These are phyloP conservation scores for Deakozyma indianensis DNA, from an alignment of 805 yeast genomes.

Conservation along the genomic window DNA sequence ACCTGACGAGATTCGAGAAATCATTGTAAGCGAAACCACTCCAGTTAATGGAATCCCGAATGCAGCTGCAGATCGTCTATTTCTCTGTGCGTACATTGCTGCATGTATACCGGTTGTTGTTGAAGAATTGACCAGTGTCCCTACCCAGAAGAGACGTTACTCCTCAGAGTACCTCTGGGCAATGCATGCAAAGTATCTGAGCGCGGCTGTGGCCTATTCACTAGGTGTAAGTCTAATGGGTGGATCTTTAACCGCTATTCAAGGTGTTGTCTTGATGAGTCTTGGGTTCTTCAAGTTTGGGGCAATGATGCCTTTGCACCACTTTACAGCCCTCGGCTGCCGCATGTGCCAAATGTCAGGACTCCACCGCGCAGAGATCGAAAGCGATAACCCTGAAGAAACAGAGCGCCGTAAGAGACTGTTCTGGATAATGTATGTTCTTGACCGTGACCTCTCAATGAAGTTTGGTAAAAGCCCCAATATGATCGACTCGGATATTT, in stretches of 20 bases:
- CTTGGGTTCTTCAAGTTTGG: conserved; percentile 16
- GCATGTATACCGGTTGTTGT: not conserved
- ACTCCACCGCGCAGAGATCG: conserved; percentile 35
- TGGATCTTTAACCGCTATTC: conserved; percentile 38
- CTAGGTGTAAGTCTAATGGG: conserved; percentile 34
- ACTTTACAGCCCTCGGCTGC: conserved; percentile 31
- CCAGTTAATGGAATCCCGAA: not conserved
- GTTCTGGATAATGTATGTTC: conserved; percentile 36
- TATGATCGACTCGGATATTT: conserved; percentile 15
- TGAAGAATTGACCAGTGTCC: not conserved
- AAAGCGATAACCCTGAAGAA: conserved; percentile 26
- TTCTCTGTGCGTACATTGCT: not conserved
- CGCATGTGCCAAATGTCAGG: conserved; percentile 46
- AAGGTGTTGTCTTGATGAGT: conserved; percentile 34
- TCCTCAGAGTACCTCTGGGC: not conserved
- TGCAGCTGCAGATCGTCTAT: not conserved
- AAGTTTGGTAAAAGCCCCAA: conserved; percentile 37
- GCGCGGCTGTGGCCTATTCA: conserved; percentile 36
- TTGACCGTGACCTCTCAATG: conserved; percentile 32
- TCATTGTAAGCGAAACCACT: not conserved
- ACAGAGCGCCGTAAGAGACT: conserved; percentile 24
- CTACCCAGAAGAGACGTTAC: not conserved
- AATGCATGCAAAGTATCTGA: conserved; percentile 12
- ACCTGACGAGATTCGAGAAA: not conserved
- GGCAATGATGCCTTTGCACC: conserved; percentile 15